phyloP scores from a whole-genome alignment of 192 early-diverging fungal genomes.

The Rhizoclosmatium sp. region DNA sequence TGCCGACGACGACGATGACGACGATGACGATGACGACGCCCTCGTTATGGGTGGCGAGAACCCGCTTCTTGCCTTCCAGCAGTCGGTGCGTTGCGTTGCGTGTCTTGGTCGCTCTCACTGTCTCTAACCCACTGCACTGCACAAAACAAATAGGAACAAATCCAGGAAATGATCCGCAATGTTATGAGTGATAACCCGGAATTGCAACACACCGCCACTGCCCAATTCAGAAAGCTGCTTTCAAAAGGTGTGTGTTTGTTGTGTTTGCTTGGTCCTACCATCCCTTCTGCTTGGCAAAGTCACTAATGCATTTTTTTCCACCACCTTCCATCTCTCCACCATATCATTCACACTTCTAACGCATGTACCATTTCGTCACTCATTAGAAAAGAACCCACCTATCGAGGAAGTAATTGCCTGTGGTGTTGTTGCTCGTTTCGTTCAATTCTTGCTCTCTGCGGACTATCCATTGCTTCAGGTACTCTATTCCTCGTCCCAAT shows the following conservation, averaged over 20 bases:
- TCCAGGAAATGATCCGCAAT: slow-evolving; percentile 80
- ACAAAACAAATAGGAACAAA: slow-evolving; percentile 58
- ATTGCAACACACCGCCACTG: slow-evolving; percentile 80
- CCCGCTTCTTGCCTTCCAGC: slow-evolving; percentile 5
- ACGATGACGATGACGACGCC: slow-evolving; percentile 52
- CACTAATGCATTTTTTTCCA: not conserved
- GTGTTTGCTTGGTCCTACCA: not conserved
- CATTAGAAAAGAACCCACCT: slow-evolving; percentile 90
- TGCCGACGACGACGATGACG: slow-evolving; percentile 82
- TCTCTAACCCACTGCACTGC: not conserved
- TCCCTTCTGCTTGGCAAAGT: not conserved
- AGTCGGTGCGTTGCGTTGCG: slow-evolving; percentile 4
- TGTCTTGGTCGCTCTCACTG: not conserved
- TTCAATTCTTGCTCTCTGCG: slow-evolving; percentile 88
- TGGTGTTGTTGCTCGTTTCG: slow-evolving; percentile 93
- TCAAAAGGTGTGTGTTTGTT: slow-evolving; percentile 65
- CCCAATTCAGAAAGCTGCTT: slow-evolving; percentile 92
- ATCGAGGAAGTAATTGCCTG: slow-evolving; percentile 95
- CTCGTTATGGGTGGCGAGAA: slow-evolving; percentile 24
- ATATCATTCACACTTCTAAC: not conserved
- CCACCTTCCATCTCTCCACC: not conserved
- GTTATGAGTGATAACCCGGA: slow-evolving; percentile 83
- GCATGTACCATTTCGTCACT: not conserved
- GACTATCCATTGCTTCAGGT: slow-evolving; percentile 87
- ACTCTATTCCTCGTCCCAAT: slow-evolving; percentile 25